Evolutionary conservation across 1,284 basidiomycete genomes (phyloP).

Genomic region (Ceratorhiza oryzae-sativae): DNA sequence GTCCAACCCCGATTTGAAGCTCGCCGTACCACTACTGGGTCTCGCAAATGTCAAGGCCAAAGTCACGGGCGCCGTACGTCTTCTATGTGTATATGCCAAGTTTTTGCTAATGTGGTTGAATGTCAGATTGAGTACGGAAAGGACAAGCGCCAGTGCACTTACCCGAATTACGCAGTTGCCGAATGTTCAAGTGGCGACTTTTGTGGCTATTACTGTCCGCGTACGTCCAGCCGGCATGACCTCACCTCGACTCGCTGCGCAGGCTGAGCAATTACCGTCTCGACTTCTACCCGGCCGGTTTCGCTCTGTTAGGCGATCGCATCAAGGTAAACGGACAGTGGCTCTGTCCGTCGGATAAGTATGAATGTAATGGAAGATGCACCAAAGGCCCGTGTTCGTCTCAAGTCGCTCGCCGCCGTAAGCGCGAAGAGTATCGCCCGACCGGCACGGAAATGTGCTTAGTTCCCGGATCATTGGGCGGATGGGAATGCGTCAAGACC

Average conservation of each 20-base stretch:
- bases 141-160: background rate
- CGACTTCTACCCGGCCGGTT: background rate
- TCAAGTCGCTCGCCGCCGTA: background rate
- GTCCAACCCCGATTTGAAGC: background rate
- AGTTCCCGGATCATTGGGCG: background rate
- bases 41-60: background rate
- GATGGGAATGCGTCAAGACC: slow-evolving; percentile 24
- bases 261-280: background rate
- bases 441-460: slow-evolving; percentile 5
- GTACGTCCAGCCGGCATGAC: background rate
- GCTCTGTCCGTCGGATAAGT: background rate
- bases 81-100: too few relatives aligned
- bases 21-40: background rate
- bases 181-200: background rate
- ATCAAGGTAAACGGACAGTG: slow-evolving; percentile 12
- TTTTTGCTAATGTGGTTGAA: too few relatives aligned
- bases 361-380: slow-evolving; percentile 23
- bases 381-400: background rate
- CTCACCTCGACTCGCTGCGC: background rate
- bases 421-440: background rate
- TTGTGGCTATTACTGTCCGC: slow-evolving; percentile 7
- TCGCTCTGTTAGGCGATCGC: background rate
- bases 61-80: background rate
- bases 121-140: background rate
- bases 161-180: slow-evolving; percentile 11